A percentile compares a stretch with the other conserved stretches of the same genome.
Conservation (phyloP, 371 early-diverging fungal genomes). For the Zychaea mexicana region DNA sequence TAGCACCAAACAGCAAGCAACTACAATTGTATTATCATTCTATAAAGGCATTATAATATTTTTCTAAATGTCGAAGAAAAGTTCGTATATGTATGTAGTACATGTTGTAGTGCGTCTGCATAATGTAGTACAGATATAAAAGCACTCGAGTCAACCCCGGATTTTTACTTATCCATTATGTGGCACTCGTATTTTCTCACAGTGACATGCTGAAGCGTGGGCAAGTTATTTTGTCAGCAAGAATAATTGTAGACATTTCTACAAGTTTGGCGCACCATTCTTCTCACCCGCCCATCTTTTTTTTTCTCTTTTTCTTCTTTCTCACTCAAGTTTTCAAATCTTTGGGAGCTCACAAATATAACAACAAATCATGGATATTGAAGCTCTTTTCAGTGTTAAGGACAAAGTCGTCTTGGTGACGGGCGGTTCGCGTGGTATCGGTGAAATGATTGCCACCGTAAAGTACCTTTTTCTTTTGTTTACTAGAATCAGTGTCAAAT, state of each 20-base stretch:
- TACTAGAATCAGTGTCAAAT: constrained; percentile 40
- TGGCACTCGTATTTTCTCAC: background rate
- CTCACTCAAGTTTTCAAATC: no score
- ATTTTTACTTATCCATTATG: no score
- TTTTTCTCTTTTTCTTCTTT: background rate
- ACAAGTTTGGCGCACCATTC: background rate
- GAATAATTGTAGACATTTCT: background rate
- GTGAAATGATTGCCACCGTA: no score
- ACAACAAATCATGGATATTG: constrained; percentile 54
- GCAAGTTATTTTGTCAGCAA: background rate
- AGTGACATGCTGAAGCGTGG: background rate
- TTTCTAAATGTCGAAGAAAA: background rate
- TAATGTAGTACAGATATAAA: background rate
- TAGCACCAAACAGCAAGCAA: no score
- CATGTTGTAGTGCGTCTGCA: no score
- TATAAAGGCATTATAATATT: constrained; percentile 3
- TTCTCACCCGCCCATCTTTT: no score
- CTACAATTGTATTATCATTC: constrained; percentile 5
- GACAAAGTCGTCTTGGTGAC: constrained; percentile 91
- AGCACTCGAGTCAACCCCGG: background rate
- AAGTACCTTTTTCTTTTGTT: no score
- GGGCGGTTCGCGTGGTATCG: no score
- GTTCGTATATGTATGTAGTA: no score
- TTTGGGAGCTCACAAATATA: no score
- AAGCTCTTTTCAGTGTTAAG: constrained; percentile 76